Evolutionary conservation across 768 basidiomycete genomes (phyloP).

Genomic region (Chalciporus sphaerocephalus): DNA sequence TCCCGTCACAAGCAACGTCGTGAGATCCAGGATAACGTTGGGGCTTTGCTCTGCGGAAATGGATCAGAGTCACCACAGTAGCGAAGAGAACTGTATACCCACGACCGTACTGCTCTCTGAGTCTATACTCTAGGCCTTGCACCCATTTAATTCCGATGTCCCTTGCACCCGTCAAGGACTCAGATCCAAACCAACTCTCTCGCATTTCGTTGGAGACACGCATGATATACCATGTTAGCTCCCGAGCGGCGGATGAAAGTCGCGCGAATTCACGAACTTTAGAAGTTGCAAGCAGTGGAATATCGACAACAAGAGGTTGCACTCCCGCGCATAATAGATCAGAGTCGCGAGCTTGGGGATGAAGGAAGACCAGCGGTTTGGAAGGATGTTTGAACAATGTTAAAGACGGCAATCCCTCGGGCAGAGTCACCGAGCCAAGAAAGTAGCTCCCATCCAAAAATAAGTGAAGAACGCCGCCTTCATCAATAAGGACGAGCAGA

Average conservation of each 20-base stretch:
- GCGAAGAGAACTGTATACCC: constrained; percentile 23
- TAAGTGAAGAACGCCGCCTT: constrained; percentile 51
- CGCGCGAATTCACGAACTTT: constrained; percentile 65
- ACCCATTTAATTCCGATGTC: constrained; percentile 74
- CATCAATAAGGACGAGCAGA: constrained; percentile 58
- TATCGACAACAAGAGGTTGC: constrained; percentile 43
- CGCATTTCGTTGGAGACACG: constrained; percentile 72
- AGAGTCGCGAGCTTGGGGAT: constrained; percentile 33
- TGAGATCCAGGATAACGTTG: constrained; percentile 67
- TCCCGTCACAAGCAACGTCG: constrained; percentile 65
- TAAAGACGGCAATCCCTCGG: constrained; percentile 31
- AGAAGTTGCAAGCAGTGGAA: constrained; percentile 55
- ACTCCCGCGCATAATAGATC: constrained; percentile 26
- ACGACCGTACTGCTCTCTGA: constrained; percentile 67
- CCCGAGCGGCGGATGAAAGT: constrained; percentile 63
- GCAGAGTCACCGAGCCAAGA: constrained; percentile 47
- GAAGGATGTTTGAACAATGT: constrained; percentile 42
- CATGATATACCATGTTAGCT: constrained; percentile 68
- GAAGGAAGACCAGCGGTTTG: constrained; percentile 47
- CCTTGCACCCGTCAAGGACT: constrained; percentile 60
- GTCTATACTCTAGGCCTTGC: constrained; percentile 55
- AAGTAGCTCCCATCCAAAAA: constrained; percentile 78
- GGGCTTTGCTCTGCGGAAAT: constrained; percentile 49
- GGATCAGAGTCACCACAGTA: constrained; percentile 13
- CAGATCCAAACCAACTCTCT: constrained; percentile 67